These are phyloP conservation scores for Sarcomyxa edulis DNA, from an alignment of 768 basidiomycete genomes.

Conservation along the genomic window DNA sequence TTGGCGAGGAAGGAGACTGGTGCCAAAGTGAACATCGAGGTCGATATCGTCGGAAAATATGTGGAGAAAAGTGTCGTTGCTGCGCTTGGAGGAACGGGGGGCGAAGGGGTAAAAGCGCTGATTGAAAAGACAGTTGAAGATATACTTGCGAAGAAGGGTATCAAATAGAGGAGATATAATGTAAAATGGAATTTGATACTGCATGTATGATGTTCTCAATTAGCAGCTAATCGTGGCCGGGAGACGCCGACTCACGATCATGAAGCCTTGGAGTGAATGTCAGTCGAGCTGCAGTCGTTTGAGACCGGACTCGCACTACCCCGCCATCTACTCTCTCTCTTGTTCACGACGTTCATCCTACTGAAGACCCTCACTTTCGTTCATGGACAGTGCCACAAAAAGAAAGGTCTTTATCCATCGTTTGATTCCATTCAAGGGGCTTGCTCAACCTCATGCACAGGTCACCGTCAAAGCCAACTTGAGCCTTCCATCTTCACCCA, in stretches of 20 bases:
- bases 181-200: constrained; percentile 1
- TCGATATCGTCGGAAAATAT: constrained; percentile 92
- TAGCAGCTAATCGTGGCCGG: too few relatives aligned
- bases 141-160: constrained; percentile 41
- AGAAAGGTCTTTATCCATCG: constrained; percentile 34
- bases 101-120: constrained; percentile 37
- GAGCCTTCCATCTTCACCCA: constrained; percentile 23
- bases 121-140: constrained; percentile 58
- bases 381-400: constrained; percentile 36
- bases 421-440: background rate
- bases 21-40: constrained; percentile 89
- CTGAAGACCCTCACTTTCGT: background rate
- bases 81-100: constrained; percentile 52
- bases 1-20: constrained; percentile 72
- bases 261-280: background rate
- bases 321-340: background rate
- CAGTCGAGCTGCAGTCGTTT: constrained; percentile 1
- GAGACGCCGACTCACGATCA: too few relatives aligned
- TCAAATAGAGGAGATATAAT: constrained; percentile 12
- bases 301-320: background rate
- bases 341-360: constrained; percentile 1
- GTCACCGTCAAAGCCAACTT: constrained; percentile 47
- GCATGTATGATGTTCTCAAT: too few relatives aligned
- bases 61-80: constrained; percentile 79
- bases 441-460: constrained; percentile 30